Conservation (phyloP, 345 rosid species). For the Mangifera indica region DNA sequence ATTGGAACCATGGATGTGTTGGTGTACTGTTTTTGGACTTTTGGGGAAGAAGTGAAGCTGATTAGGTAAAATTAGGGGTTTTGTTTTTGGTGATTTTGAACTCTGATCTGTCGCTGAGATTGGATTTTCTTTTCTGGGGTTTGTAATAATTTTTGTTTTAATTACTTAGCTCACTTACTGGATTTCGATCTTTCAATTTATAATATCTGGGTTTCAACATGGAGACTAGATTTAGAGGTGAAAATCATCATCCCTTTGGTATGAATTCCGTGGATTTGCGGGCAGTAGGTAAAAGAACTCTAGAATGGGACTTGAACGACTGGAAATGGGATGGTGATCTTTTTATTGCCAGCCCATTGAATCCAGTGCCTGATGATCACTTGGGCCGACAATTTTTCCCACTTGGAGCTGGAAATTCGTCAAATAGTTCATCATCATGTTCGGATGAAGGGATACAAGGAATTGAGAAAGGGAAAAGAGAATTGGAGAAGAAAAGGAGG, state of each 20-base stretch:
- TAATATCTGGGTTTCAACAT: constrained; percentile 31
- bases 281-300: constrained; percentile 59
- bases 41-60: constrained; percentile 69
- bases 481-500: constrained; percentile 76
- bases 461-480: constrained; percentile 48
- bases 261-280: constrained; percentile 44
- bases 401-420: constrained; percentile 54
- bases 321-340: constrained; percentile 99
- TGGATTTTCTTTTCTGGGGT: constrained; percentile 15
- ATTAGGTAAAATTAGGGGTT: constrained; percentile 32
- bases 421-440: constrained; percentile 76
- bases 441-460: constrained; percentile 74
- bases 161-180: constrained; percentile 19
- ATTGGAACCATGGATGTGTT: constrained; percentile 66
- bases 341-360: constrained; percentile 69
- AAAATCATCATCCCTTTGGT: constrained; percentile 53
- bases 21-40: constrained; percentile 61
- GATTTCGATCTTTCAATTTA: constrained; percentile 24
- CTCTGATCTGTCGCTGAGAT: constrained; percentile 42
- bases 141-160: constrained; percentile 4
- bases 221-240: constrained; percentile 79
- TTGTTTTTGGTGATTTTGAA: constrained; percentile 25
- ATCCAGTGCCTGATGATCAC: constrained; percentile 41
- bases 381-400: constrained; percentile 62
- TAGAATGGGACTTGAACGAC: constrained; percentile 91